Evolutionary conservation across 129 eudicot genomes (phyloP).

Genomic region (Arctium lappa): DNA sequence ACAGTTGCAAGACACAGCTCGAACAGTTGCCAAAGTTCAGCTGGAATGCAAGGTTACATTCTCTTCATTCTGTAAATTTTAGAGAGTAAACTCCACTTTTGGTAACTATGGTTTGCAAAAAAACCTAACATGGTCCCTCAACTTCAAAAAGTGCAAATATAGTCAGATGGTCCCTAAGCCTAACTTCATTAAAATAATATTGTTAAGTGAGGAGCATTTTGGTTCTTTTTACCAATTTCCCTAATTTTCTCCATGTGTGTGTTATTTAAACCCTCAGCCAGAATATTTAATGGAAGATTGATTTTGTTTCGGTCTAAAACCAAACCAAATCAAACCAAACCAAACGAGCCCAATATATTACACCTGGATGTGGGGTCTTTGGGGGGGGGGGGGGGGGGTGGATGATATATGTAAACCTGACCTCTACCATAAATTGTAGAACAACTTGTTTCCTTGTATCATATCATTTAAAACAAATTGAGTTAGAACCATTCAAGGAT

Average conservation of each 20-base stretch:
- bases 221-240: neutral
- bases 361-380: too few species aligned
- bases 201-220: too few species aligned
- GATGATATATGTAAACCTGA: too few species aligned
- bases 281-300: neutral
- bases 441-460: too few species aligned
- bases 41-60: conserved; percentile 86
- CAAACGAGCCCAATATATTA: too few species aligned
- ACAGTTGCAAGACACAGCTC: conserved; percentile 86
- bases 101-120: neutral
- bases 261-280: neutral
- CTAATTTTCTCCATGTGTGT: neutral
- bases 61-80: neutral
- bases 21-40: conserved; percentile 86
- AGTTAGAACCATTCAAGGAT: neutral
- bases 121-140: neutral
- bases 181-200: too few species aligned
- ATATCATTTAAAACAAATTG: too few species aligned
- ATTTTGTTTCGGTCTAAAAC: neutral
- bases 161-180: neutral
- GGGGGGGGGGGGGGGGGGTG: too few species aligned
- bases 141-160: neutral
- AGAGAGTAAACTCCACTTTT: neutral
- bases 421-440: too few species aligned
- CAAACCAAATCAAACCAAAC: too few species aligned